Conservation (phyloP, 1,139 yeast species). For the Saccharomyces hybrid region DNA sequence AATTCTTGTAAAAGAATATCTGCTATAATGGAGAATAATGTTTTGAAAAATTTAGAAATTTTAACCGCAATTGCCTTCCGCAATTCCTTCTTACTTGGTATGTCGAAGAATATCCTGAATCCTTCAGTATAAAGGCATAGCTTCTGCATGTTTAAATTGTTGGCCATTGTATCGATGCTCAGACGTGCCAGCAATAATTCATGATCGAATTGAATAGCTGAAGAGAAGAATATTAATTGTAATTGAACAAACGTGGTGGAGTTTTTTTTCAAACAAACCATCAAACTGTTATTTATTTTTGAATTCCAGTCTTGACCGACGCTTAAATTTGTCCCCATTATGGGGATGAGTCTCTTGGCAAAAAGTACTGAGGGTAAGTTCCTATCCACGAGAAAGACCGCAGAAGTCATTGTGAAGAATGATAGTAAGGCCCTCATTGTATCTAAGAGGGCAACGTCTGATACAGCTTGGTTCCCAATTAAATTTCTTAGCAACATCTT, state of each 20-base stretch:
- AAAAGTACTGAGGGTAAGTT: conserved; percentile 21
- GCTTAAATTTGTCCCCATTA: conserved; percentile 18
- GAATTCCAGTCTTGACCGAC: conserved; percentile 19
- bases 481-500: conserved; percentile 24
- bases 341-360: conserved; percentile 22
- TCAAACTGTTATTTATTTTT: conserved; percentile 12
- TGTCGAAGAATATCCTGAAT: conserved; percentile 22
- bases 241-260: conserved; percentile 15
- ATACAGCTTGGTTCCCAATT: conserved; percentile 20
- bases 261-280: conserved; percentile 16
- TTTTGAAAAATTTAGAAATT: conserved; percentile 21
- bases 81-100: conserved; percentile 17
- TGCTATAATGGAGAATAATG: conserved; percentile 20
- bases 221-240: conserved; percentile 24
- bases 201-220: conserved; percentile 23
- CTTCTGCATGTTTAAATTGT: conserved; percentile 14
- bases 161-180: conserved; percentile 12
- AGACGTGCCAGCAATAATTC: conserved; percentile 16
- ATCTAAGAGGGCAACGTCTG: conserved; percentile 25
- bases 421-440: conserved; percentile 22
- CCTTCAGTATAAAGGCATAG: conserved; percentile 27
- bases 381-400: conserved; percentile 20
- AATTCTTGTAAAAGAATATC: conserved; percentile 22
- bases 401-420: conserved; percentile 23
- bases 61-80: conserved; percentile 16